A percentile compares a stretch with the other conserved stretches of the same genome.
These are phyloP conservation scores for Cryptosporidium ryanae DNA, from an alignment of 169 alveolate species.

Conservation along the genomic window DNA sequence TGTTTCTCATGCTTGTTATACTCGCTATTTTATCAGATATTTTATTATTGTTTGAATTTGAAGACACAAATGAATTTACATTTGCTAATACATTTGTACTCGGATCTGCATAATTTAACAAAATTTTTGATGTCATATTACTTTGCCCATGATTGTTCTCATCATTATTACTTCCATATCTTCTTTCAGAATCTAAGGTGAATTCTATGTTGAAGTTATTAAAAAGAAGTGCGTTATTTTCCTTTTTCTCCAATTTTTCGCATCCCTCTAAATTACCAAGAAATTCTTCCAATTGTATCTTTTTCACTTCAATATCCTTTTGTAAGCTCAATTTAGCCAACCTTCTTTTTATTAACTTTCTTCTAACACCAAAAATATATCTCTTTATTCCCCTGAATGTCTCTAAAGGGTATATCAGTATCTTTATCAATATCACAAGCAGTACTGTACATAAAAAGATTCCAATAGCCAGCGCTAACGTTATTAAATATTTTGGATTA, in stretches of 20 bases:
- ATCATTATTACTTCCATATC: neutral
- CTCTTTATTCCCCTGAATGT: slow-evolving; percentile 33
- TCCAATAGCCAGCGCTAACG: slow-evolving; percentile 30
- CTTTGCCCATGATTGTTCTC: slow-evolving; percentile 8
- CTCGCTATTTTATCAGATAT: slow-evolving; percentile 7
- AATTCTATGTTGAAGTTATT: neutral
- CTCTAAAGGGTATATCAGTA: slow-evolving; percentile 15
- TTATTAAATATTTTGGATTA: neutral
- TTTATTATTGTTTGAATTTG: neutral
- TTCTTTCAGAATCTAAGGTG: neutral
- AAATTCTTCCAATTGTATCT: slow-evolving; percentile 12
- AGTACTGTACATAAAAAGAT: slow-evolving; percentile 1
- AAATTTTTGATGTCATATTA: neutral
- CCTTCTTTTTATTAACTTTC: slow-evolving; percentile 17
- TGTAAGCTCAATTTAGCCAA: neutral
- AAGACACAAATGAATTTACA: slow-evolving; percentile 31
- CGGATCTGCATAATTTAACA: slow-evolving; percentile 55
- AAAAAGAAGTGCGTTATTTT: slow-evolving; percentile 3
- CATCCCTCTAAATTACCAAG: slow-evolving; percentile 2
- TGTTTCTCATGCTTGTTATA: neutral
- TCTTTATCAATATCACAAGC: slow-evolving; percentile 15
- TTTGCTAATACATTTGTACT: slow-evolving; percentile 42
- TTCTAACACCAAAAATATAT: slow-evolving; percentile 2
- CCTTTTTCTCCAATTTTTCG: slow-evolving; percentile 15
- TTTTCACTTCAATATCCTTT: slow-evolving; percentile 3